A percentile compares a stretch with the other conserved stretches of the same genome.
These are phyloP conservation scores for Saccharomycopsis babjevae DNA, from an alignment of 805 yeast species.

Conservation along the genomic window DNA sequence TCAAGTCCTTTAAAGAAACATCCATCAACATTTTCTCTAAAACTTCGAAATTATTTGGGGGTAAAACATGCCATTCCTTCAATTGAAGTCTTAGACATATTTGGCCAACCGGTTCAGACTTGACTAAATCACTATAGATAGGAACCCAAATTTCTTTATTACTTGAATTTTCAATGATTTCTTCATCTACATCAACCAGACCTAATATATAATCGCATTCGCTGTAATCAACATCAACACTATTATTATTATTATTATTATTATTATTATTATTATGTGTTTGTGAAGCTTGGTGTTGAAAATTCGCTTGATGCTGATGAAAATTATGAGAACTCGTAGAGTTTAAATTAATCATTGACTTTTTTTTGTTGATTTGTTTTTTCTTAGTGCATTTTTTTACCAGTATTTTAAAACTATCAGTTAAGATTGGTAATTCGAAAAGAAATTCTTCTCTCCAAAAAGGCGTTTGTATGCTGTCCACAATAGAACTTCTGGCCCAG, in stretches of 20 bases:
- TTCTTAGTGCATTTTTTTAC: conserved; percentile 29
- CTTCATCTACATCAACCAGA: conserved; percentile 18
- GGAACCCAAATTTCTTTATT: conserved; percentile 31
- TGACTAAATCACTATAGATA: conserved; percentile 24
- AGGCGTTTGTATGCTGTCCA: conserved; percentile 40
- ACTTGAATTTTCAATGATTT: conserved; percentile 18
- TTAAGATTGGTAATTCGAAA: conserved; percentile 44
- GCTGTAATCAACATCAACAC: conserved; percentile 11
- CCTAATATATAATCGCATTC: conserved; percentile 30
- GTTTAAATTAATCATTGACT: not conserved
- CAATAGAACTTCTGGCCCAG: conserved; percentile 71
- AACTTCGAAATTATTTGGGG: conserved; percentile 48
- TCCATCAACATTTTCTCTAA: conserved; percentile 52
- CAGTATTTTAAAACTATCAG: conserved; percentile 37
- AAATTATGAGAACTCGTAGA: not conserved
- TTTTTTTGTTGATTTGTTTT: conserved; percentile 40
- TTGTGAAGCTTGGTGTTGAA: not conserved
- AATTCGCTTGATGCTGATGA: not conserved
- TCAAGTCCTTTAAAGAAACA: conserved; percentile 43
- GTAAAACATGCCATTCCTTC: conserved; percentile 47
- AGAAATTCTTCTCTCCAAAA: conserved; percentile 78
- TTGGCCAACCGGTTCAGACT: conserved; percentile 41
- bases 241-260: not conserved
- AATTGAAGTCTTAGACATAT: conserved; percentile 41
- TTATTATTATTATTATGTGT: not conserved